Evolutionary conservation across 495 filamentous ascomycete species (phyloP).

Genomic region (Neurospora sp.): DNA sequence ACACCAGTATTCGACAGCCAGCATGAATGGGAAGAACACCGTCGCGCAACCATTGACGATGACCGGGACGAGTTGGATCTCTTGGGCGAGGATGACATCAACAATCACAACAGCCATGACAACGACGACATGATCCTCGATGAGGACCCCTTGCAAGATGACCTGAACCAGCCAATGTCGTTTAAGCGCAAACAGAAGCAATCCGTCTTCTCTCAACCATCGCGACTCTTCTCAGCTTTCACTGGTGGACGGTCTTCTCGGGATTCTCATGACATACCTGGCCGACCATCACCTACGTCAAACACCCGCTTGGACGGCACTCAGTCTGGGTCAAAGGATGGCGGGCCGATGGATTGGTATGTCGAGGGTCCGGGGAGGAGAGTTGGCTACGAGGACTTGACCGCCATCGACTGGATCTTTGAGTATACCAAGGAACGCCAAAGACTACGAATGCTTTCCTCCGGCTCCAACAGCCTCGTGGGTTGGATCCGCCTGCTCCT

Average conservation of each 20-base stretch:
- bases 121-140: slow-evolving; percentile 22
- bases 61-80: slow-evolving; percentile 38
- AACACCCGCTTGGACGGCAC: not conserved
- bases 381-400: slow-evolving; percentile 92
- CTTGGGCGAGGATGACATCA: slow-evolving; percentile 27
- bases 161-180: slow-evolving; percentile 49
- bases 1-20: not conserved
- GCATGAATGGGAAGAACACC: slow-evolving; percentile 8
- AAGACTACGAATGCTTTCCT: slow-evolving; percentile 64
- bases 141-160: slow-evolving; percentile 42
- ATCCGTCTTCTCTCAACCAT: slow-evolving; percentile 30
- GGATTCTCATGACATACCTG: not conserved
- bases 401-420: slow-evolving; percentile 99
- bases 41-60: slow-evolving; percentile 18
- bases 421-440: slow-evolving; percentile 97
- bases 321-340: slow-evolving; percentile 44
- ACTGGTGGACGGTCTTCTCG: slow-evolving; percentile 27
- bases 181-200: slow-evolving; percentile 81
- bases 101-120: slow-evolving; percentile 20
- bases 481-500: slow-evolving; percentile 61
- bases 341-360: slow-evolving; percentile 69
- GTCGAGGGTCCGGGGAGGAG: slow-evolving; percentile 82
- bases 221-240: slow-evolving; percentile 49
- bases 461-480: slow-evolving; percentile 57
- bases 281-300: not conserved